Percentiles rank a stretch among this genome's conserved stretches.
Conservation (phyloP, 768 basidiomycete genomes). For the Hortiboletus flavorubellus region DNA sequence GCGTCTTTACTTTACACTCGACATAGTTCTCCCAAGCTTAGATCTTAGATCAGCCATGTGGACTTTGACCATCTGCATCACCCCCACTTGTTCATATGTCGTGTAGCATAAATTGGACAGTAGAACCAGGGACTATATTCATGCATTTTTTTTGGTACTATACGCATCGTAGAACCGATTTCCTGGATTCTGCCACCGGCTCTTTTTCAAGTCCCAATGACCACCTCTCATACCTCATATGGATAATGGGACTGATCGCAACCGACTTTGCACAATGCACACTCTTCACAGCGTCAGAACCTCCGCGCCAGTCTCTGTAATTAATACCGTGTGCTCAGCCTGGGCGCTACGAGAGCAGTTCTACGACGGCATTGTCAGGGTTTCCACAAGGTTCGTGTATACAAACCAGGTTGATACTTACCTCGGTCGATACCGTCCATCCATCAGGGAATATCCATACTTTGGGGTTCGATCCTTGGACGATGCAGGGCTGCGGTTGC, state of each 20-base stretch:
- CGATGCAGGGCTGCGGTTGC: constrained; percentile 57
- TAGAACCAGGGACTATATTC: background rate
- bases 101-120: constrained; percentile 15
- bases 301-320: constrained; percentile 75
- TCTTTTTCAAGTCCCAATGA: no score
- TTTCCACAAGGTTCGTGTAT: background rate
- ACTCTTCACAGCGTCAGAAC: constrained; percentile 55
- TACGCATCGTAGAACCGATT: no score
- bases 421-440: constrained; percentile 92
- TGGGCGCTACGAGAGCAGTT: constrained; percentile 81
- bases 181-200: no score
- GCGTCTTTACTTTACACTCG: no score
- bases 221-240: background rate
- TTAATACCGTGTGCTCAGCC: constrained; percentile 85
- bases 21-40: background rate
- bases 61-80: background rate
- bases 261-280: background rate
- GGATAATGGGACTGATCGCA: background rate
- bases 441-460: constrained; percentile 87
- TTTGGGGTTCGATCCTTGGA: constrained; percentile 67
- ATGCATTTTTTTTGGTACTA: background rate
- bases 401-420: constrained; percentile 26
- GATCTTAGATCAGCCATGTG: background rate
- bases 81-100: background rate
- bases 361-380: constrained; percentile 34